phyloP scores from a whole-genome alignment of 2,329 filamentous ascomycete species.

The Nannizzia gypsea region DNA sequence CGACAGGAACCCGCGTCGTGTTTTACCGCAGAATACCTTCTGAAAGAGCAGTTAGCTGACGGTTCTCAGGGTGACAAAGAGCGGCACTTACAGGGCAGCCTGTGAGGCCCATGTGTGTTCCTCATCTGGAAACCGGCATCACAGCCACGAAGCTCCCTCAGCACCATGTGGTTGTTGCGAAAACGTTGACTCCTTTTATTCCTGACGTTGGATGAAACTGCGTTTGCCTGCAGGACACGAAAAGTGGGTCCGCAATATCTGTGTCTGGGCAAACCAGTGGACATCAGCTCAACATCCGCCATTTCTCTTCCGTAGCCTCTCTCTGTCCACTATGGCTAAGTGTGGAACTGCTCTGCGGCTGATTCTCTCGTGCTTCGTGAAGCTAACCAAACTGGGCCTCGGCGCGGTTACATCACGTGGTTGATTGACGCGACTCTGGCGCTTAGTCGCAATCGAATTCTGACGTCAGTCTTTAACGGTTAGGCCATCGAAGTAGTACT shows the following conservation, averaged over 20 bases:
- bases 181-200: neutral
- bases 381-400: too few species aligned
- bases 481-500: too few species aligned
- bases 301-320: neutral
- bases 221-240: neutral
- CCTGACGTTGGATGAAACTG: neutral
- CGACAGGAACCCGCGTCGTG: neutral
- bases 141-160: neutral
- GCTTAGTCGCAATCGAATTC: too few species aligned
- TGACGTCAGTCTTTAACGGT: too few species aligned
- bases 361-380: too few species aligned
- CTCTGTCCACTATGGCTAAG: too few species aligned
- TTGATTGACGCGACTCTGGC: too few species aligned
- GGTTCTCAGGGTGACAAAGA: neutral
- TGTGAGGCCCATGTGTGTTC: neutral
- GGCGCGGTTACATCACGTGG: too few species aligned
- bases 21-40: neutral
- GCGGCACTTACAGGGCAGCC: neutral
- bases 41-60: neutral
- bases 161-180: neutral
- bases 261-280: neutral
- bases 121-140: neutral
- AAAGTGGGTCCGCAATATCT: neutral
- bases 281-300: neutral
- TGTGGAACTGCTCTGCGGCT: too few species aligned